phyloP scores from a whole-genome alignment of 768 basidiomycete species.

The Roridomyces roridus region DNA sequence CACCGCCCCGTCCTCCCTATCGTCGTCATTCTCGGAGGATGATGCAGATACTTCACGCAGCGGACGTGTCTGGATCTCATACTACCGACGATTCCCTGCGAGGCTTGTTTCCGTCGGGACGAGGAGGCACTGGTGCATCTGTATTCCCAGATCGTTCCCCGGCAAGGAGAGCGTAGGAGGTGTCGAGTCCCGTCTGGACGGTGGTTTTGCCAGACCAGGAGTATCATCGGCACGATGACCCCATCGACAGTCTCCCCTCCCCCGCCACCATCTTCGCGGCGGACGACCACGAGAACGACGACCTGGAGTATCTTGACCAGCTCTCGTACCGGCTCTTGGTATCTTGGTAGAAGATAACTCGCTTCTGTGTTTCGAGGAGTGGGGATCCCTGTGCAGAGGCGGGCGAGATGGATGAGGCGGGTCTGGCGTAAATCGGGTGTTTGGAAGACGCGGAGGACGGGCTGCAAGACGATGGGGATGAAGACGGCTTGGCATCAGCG shows the following conservation, averaged over 20 bases:
- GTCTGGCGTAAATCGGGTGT: too few species aligned
- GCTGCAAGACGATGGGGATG: too few species aligned
- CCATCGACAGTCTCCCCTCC: constrained; percentile 9
- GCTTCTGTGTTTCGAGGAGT: background rate
- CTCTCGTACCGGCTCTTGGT: background rate
- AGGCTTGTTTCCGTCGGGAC: background rate
- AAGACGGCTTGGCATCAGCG: too few species aligned
- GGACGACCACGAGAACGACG: background rate
- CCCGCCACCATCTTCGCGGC: background rate
- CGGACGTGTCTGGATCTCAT: background rate
- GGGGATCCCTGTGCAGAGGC: background rate
- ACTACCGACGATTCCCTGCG: background rate
- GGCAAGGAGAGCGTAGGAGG: too few species aligned
- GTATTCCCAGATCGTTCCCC: too few species aligned
- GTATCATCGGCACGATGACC: too few species aligned
- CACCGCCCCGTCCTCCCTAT: too few species aligned
- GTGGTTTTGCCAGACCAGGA: background rate
- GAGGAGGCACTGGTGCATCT: too few species aligned
- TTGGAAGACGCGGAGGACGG: too few species aligned
- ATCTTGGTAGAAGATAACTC: background rate
- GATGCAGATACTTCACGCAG: too few species aligned
- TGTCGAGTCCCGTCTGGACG: too few species aligned
- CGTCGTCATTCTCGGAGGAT: too few species aligned
- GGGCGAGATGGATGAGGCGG: background rate
- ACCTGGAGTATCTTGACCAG: constrained; percentile 16